These are phyloP conservation scores for Pseudofabraea citricarpa DNA, from an alignment of 2,329 filamentous ascomycete species.

Conservation along the genomic window DNA sequence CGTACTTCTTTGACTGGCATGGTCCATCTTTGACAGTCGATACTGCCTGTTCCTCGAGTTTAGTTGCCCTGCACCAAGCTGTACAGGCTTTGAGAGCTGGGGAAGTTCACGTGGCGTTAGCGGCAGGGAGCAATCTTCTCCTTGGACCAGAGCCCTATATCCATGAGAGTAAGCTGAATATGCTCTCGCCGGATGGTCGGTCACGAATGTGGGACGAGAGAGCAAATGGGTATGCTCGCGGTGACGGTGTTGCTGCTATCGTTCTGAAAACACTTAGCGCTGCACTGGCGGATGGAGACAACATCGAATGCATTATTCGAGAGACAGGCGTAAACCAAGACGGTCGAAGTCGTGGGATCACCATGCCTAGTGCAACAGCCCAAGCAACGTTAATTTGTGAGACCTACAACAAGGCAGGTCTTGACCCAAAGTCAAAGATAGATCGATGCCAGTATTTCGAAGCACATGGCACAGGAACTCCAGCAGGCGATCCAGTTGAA, in stretches of 20 bases:
- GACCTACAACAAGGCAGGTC: slow-evolving; percentile 22
- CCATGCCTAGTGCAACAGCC: slow-evolving; percentile 31
- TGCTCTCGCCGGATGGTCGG: slow-evolving; percentile 25
- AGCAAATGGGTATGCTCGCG: slow-evolving; percentile 40
- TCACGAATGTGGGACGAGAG: slow-evolving; percentile 31
- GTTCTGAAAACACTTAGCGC: slow-evolving; percentile 36
- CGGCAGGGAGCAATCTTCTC: slow-evolving; percentile 3
- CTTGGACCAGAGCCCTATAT: slow-evolving; percentile 3
- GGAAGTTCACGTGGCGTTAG: slow-evolving; percentile 20
- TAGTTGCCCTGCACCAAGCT: slow-evolving; percentile 48
- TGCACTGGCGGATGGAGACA: slow-evolving; percentile 36
- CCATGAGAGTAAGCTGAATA: slow-evolving; percentile 6
- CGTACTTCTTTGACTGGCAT: slow-evolving; percentile 16
- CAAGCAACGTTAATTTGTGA: slow-evolving; percentile 28
- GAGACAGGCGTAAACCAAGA: slow-evolving; percentile 37
- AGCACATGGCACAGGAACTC: slow-evolving; percentile 15
- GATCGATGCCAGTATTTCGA: slow-evolving; percentile 9
- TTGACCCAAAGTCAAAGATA: slow-evolving; percentile 6
- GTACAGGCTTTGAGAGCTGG: slow-evolving; percentile 29
- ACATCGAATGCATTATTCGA: slow-evolving; percentile 37
- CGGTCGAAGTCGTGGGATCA: slow-evolving; percentile 38
- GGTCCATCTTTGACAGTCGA: slow-evolving; percentile 16
- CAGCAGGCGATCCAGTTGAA: slow-evolving; percentile 14
- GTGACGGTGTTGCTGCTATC: slow-evolving; percentile 37
- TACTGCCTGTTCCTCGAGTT: slow-evolving; percentile 29